phyloP scores from a whole-genome alignment of 768 basidiomycete genomes.

The Ramaria sp. region DNA sequence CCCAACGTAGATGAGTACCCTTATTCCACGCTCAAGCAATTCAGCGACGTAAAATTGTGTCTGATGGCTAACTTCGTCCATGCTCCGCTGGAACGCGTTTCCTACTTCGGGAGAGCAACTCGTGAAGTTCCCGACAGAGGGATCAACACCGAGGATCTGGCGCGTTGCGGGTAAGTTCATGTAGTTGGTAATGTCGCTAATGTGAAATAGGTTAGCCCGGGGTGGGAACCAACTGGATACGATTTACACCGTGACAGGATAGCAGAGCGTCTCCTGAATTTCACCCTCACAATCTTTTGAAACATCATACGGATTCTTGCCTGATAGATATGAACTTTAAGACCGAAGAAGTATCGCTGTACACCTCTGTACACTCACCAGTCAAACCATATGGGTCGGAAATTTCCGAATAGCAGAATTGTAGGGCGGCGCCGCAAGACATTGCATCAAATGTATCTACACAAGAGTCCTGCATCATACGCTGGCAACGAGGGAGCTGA shows the following conservation, averaged over 20 bases:
- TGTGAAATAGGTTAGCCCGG: no score
- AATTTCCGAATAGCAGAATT: slow-evolving; percentile 52
- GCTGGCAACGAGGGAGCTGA: neutral
- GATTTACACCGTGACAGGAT: neutral
- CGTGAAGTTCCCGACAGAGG: slow-evolving; percentile 38
- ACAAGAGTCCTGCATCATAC: slow-evolving; percentile 29
- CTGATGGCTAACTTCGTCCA: slow-evolving; percentile 49
- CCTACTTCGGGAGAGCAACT: slow-evolving; percentile 43
- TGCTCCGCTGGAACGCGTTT: slow-evolving; percentile 38
- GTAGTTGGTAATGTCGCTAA: slow-evolving; percentile 28
- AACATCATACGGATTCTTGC: slow-evolving; percentile 22
- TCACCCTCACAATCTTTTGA: slow-evolving; percentile 27
- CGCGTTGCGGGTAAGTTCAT: slow-evolving; percentile 37
- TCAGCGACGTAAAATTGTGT: slow-evolving; percentile 57
- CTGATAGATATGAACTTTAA: neutral
- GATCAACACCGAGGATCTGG: slow-evolving; percentile 34
- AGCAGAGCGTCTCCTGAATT: neutral
- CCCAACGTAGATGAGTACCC: slow-evolving; percentile 64
- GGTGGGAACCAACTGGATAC: no score
- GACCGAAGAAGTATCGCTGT: no score
- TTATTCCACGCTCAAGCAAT: slow-evolving; percentile 67
- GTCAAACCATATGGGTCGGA: slow-evolving; percentile 12
- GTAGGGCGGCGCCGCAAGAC: slow-evolving; percentile 51
- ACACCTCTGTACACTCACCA: neutral
- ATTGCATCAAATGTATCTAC: slow-evolving; percentile 57